Evolutionary conservation across 768 basidiomycete species (phyloP), one percentile per base, ranked within the genome.

Genomic region (Rhizopogon vulgaris): DNA sequence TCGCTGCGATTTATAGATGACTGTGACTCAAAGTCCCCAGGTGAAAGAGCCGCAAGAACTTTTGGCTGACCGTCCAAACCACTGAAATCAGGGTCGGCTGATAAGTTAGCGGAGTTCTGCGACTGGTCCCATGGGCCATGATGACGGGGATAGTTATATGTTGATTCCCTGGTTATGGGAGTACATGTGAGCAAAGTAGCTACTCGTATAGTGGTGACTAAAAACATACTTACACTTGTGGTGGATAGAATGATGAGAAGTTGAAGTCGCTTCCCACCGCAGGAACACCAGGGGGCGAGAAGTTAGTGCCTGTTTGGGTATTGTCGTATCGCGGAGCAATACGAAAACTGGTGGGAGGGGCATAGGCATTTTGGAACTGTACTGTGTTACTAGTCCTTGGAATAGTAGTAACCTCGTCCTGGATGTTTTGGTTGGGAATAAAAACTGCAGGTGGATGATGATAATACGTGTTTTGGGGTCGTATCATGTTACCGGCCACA

Each of bases 261-360:
- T 22, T 6, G 12, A 14, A 12, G 7, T 45, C 18, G 2, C 2
- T 8, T 4, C 17, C 30, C 30, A 28, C 12, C 12, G 30, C 28
- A 4, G 18, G 18, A 30, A 0, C 11, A 0, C 3, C 6, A 4
- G n/a, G 0, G 30, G 2, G 3, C 17, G 2, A 12, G 4, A 8
- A 1, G 1, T 12, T 22, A 22, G 22, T 22, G 3, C 22, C 1
- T 22, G 22, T 22, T 22, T 22, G 42, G 2, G 12, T 4, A 12
- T 17, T 2, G 43, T 32, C 14, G 18, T 22, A 4, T 10, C 17
- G 4, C 3, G 17, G 28, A 10, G 6, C 3, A 30, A 6, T 11
- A 30, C 7, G 17, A 7, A 4, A 12, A 0, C 6, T 43, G 17
- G 3, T 0, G 6, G 28, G 25, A 17, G 25, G 4, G 8, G 8